Percentiles rank a stretch among this genome's conserved stretches.
Conservation (phyloP, 1,284 basidiomycete genomes). For the Fomes fomentarius region DNA sequence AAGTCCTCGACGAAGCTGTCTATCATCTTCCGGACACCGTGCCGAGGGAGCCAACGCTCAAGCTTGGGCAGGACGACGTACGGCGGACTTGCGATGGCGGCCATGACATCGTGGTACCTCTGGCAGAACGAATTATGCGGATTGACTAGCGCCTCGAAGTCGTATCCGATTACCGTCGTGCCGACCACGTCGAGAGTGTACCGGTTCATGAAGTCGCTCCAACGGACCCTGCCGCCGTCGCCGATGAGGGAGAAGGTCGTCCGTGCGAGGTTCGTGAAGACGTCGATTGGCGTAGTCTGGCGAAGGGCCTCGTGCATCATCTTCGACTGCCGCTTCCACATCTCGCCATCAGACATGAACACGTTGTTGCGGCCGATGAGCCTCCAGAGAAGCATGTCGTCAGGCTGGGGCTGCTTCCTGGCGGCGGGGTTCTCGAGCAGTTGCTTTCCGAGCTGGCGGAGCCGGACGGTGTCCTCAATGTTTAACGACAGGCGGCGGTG, state of each 20-base stretch:
- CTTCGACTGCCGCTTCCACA: constrained; percentile 34
- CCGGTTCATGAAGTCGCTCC: constrained; percentile 33
- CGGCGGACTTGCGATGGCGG: constrained; percentile 33
- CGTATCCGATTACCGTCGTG: constrained; percentile 37
- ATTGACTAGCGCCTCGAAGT: constrained; percentile 37
- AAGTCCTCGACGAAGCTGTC: constrained; percentile 31
- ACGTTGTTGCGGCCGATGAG: constrained; percentile 35
- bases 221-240: constrained; percentile 24
- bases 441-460: constrained; percentile 14
- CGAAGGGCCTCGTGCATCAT: constrained; percentile 32
- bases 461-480: no score
- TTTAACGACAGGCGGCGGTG: no score
- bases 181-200: constrained; percentile 37
- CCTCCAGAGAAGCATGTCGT: constrained; percentile 32
- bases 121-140: constrained; percentile 34
- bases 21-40: constrained; percentile 24
- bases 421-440: constrained; percentile 19
- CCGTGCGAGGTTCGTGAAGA: constrained; percentile 29
- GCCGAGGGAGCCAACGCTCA: constrained; percentile 34
- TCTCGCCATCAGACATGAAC: constrained; percentile 33
- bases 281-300: constrained; percentile 30
- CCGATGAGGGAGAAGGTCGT: constrained; percentile 31
- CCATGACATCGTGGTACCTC: constrained; percentile 37
- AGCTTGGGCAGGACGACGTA: constrained; percentile 36
- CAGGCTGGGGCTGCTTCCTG: constrained; percentile 34